Evolutionary conservation across 352 stramenopile genomes (phyloP).

Genomic region (Globisporangium radiosum): DNA sequence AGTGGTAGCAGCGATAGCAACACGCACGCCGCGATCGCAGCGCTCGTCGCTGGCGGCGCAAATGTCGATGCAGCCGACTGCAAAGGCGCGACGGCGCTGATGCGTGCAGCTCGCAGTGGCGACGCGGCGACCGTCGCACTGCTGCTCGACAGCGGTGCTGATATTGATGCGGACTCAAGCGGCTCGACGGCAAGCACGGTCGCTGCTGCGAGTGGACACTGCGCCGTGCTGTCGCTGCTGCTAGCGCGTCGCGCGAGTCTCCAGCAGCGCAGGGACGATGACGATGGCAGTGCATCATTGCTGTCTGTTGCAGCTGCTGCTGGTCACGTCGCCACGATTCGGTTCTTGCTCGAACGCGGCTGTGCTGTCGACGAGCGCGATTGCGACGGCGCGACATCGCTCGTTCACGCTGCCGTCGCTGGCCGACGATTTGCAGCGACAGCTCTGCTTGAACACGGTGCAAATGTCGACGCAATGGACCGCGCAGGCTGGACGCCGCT

Average conservation of each 20-base stretch:
- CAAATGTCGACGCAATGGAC: neutral
- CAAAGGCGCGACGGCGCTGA: slow-evolving; percentile 4
- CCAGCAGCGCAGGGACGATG: neutral
- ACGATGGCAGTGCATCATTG: neutral
- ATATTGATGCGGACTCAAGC: neutral
- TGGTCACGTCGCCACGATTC: slow-evolving; percentile 2
- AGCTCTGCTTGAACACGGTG: slow-evolving; percentile 2
- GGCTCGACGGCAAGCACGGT: slow-evolving; percentile 5
- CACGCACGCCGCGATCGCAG: neutral
- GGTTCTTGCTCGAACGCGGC: slow-evolving; percentile 1
- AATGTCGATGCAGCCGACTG: slow-evolving; percentile 1
- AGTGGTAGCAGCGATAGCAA: neutral
- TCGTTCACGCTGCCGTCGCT: neutral
- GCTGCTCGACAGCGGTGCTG: neutral
- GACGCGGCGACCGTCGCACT: neutral
- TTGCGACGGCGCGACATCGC: neutral
- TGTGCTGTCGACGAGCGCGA: neutral
- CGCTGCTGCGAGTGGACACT: slow-evolving; percentile 2
- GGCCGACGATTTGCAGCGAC: neutral
- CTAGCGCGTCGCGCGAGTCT: neutral
- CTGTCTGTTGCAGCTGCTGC: slow-evolving; percentile 1
- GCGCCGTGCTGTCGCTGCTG: slow-evolving; percentile 5
- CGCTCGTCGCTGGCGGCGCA: neutral
- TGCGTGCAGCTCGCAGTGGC: slow-evolving; percentile 1
- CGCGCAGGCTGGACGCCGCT: slow-evolving; percentile 1